A percentile compares a stretch with the other conserved stretches of the same genome.
phyloP scores from a whole-genome alignment of 257 asterid genomes.

The Forsythia viridissima region DNA sequence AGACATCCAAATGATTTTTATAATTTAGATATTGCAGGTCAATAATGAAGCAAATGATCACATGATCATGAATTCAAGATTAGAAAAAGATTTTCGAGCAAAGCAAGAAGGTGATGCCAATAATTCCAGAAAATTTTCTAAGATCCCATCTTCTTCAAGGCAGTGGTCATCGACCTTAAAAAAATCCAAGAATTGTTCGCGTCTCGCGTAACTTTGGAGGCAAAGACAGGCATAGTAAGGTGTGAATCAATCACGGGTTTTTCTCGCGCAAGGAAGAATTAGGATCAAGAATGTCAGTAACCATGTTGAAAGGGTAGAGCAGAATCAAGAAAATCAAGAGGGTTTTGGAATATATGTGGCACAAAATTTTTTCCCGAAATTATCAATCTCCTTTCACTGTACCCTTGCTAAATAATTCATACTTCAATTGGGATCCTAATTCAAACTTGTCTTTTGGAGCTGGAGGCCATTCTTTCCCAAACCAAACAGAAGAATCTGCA shows the following conservation, averaged over 20 bases:
- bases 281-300: background rate
- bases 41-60: too few species aligned
- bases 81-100: slow-evolving; percentile 25
- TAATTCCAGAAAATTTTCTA: slow-evolving; percentile 19
- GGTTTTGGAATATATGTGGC: slow-evolving; percentile 36
- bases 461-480: slow-evolving; percentile 24
- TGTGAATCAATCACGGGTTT: slow-evolving; percentile 29
- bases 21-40: too few species aligned
- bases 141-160: slow-evolving; percentile 34
- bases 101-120: slow-evolving; percentile 47
- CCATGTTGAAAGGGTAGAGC: slow-evolving; percentile 19
- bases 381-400: slow-evolving; percentile 38
- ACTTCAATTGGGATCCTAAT: slow-evolving; percentile 49
- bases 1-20: too few species aligned
- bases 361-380: slow-evolving; percentile 56
- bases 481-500: slow-evolving; percentile 9
- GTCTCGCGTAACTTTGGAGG: slow-evolving; percentile 69
- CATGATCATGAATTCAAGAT: background rate
- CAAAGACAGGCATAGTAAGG: slow-evolving; percentile 80
- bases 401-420: slow-evolving; percentile 31
- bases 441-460: slow-evolving; percentile 53
- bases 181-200: slow-evolving; percentile 69
- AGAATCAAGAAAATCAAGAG: slow-evolving; percentile 33
- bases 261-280: background rate
- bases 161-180: slow-evolving; percentile 56